A percentile compares a stretch with the other conserved stretches of the same genome.
Evolutionary conservation across 179 eudicot species (phyloP).

Genomic region (Nepenthes alata): DNA sequence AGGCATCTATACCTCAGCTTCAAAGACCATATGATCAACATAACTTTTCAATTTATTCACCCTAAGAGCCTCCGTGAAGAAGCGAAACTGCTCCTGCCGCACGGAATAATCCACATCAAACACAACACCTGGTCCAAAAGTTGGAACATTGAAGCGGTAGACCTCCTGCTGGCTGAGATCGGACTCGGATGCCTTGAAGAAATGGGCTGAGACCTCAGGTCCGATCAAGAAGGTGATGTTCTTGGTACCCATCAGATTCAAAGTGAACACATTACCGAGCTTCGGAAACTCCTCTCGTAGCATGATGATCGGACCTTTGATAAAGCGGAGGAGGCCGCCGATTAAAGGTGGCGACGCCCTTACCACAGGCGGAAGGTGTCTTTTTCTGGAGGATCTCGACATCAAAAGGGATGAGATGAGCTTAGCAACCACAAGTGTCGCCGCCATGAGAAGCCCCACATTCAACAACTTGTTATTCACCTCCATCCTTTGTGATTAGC

Average conservation of each 20-base stretch:
- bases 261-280: slow-evolving; percentile 74
- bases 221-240: slow-evolving; percentile 81
- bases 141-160: slow-evolving; percentile 82
- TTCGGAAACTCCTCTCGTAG: slow-evolving; percentile 69
- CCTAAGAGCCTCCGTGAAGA: slow-evolving; percentile 80
- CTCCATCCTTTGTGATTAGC: slow-evolving; percentile 1
- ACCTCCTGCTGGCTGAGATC: slow-evolving; percentile 93
- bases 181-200: slow-evolving; percentile 78
- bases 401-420: slow-evolving; percentile 40
- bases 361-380: slow-evolving; percentile 64
- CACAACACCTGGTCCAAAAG: slow-evolving; percentile 84
- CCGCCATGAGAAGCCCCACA: slow-evolving; percentile 50
- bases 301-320: slow-evolving; percentile 74
- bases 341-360: slow-evolving; percentile 42
- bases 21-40: slow-evolving; percentile 80
- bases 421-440: slow-evolving; percentile 51
- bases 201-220: slow-evolving; percentile 85
- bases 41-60: slow-evolving; percentile 61
- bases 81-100: slow-evolving; percentile 87
- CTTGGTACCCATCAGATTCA: slow-evolving; percentile 45
- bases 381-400: slow-evolving; percentile 55
- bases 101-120: slow-evolving; percentile 73
- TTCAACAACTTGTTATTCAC: slow-evolving; percentile 28
- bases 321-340: slow-evolving; percentile 63
- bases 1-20: slow-evolving; percentile 54